Base-by-base conservation (phyloP, 305 asterid genomes). In the Plantago lanceolata region DNA sequence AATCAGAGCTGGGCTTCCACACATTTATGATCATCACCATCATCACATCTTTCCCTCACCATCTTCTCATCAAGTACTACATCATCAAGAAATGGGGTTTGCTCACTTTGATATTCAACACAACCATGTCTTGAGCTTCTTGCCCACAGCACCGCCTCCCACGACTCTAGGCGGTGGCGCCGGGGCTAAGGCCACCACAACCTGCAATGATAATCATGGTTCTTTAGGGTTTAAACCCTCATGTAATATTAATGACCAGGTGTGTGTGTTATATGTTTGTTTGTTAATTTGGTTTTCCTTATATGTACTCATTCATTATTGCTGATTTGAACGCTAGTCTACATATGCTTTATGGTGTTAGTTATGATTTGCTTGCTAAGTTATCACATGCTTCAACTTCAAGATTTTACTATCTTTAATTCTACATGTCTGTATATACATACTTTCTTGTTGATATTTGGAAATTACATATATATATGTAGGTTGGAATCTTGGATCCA, bases 201-300 rank as follows among this genome's bases (percentile, higher is more conserved):
- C 67, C 14, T 53, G 68, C 69, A 43, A 26, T 9, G 18, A 15
- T n/a, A 62, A 65, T 66, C 68, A 64, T 68, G 71, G 69, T 73
- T 73, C 83, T 68, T 65, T 82, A 74, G 95, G 89, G 80, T 88
- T 90, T 62, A 84, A 79, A 75, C 74, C 90, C 57, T 87, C 94
- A 67, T 88, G 97, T 96, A 78, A 81, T 72, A 8, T 33, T 8
- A 83, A 73, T 79, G 79, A 85, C 71, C 88, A 84, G 86, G 89
- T 82, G 47, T 73, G 59, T 57, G 17, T 57, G 37, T 33, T n/a
- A 57, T 31, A 15, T 4, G 16, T 57, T 33, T n/a, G 61, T 31
- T 33, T 4, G 16, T 57, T 56, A 15, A 5, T 26, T 21, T 11
- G 24, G 35, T 19, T 59, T 59, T 2, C 15, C 18, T 14, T 7